A percentile compares a stretch with the other conserved stretches of the same genome.
These are phyloP conservation scores for Alternaria arborescens DNA, from an alignment of 2,329 filamentous ascomycete species.

Conservation along the genomic window DNA sequence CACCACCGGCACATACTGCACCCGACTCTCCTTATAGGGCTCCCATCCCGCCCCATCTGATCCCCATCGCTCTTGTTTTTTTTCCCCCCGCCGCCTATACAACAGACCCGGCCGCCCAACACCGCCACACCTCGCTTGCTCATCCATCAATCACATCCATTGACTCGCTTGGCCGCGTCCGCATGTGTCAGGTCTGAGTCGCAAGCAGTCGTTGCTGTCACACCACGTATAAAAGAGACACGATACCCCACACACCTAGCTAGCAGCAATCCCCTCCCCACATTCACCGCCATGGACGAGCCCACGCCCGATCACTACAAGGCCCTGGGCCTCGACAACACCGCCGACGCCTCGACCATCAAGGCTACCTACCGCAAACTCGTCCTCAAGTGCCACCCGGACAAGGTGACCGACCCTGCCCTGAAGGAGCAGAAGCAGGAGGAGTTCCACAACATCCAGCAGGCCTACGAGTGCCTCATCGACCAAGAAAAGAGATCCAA, in stretches of 20 bases:
- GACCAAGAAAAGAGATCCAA: conserved; percentile 75
- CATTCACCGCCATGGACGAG: conserved; percentile 57
- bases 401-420: conserved; percentile 83
- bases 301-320: conserved; percentile 78
- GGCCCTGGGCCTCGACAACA: conserved; percentile 75
- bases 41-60: background rate
- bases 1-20: conserved; percentile 13
- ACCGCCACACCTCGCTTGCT: conserved; percentile 28
- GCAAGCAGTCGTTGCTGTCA: conserved; percentile 17
- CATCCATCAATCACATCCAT: conserved; percentile 6
- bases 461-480: conserved; percentile 89
- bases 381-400: conserved; percentile 86
- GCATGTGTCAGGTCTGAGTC: conserved; percentile 22
- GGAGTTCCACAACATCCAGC: conserved; percentile 90
- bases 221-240: conserved; percentile 21
- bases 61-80: conserved; percentile 17
- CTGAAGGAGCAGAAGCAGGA: conserved; percentile 81
- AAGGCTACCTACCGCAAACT: conserved; percentile 84
- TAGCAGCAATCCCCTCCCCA: conserved; percentile 7
- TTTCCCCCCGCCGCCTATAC: conserved; percentile 13
- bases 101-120: conserved; percentile 31
- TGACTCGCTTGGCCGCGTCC: background rate
- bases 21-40: conserved; percentile 20
- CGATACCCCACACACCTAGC: conserved; percentile 13
- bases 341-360: conserved; percentile 75